Base-by-base conservation (phyloP, 208 protist species). In the Wallacemonas sp. region DNA sequence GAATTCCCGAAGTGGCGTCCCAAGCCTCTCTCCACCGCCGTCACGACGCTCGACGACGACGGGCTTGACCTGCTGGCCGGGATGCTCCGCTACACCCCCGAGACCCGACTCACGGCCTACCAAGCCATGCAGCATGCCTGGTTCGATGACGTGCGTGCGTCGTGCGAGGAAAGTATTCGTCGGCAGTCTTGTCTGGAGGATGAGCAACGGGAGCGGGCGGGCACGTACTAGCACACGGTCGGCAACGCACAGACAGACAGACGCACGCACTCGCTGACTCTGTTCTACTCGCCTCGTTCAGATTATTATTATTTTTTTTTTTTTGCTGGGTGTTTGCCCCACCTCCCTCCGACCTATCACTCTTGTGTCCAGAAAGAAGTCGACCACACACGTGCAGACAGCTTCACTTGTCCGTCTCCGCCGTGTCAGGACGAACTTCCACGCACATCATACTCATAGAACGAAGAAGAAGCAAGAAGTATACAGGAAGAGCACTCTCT, bases 121-220 rank as follows among this genome's bases (percentile, higher is more conserved):
- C 77, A 87, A 30, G 83, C 85, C 26, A 73, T 94, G 60, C 78
- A 86, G 44, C 88, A 94, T 62, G 59, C 58, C n/a, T 94, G 83
- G 69, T 94, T 94, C 54, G 88, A 94, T 50, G 88, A 94, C 21
- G 78, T 94, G 6, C 79, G 88, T 6, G 78, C 76, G 19, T 38
- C 54, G 30, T 81, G 64, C 29, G 72, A 86, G 52, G 63, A 36
- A 27, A 39, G 54, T 21, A 54, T 85, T 45, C 78, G 79, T 41
- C 58, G 70, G 21, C 53, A 50, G 24, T 2, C 48, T 4, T 57
- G 12, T 27, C 4, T n/a, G 12, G 50, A 57, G 30, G 50, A 57
- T 26, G 19, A 19, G 44, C 15, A 46, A 21, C 19, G 62, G 26
- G 33, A 44, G 44, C 13, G 6, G 50, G 22, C 41, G 27, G 24